Conservation (phyloP, 495 filamentous ascomycete genomes). For the Daldinia bambusicola region DNA sequence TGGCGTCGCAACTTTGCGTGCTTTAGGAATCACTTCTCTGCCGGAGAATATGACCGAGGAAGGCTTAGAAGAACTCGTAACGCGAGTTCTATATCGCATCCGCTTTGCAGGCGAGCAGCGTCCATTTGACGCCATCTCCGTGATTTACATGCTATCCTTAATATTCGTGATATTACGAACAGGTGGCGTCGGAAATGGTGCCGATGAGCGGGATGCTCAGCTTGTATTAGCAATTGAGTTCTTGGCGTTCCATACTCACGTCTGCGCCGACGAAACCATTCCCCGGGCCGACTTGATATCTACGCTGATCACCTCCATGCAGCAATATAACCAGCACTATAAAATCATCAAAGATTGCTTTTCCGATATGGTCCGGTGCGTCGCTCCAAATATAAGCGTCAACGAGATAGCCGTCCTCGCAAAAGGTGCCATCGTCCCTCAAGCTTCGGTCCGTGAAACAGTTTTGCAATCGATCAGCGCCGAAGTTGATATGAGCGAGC, state of each 20-base stretch:
- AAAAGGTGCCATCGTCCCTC: slow-evolving; percentile 77
- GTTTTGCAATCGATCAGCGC: slow-evolving; percentile 90
- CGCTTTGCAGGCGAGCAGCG: slow-evolving; percentile 91
- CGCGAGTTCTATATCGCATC: slow-evolving; percentile 88
- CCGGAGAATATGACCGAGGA: slow-evolving; percentile 77
- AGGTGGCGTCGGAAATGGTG: slow-evolving; percentile 76
- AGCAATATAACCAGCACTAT: slow-evolving; percentile 90
- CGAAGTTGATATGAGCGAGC: slow-evolving; percentile 88
- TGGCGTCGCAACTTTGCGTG: slow-evolving; percentile 84
- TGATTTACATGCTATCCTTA: slow-evolving; percentile 88
- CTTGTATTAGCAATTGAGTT: slow-evolving; percentile 91
- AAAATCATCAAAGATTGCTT: slow-evolving; percentile 93
- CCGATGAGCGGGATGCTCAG: slow-evolving; percentile 87
- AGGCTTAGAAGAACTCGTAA: slow-evolving; percentile 84
- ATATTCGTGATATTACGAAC: slow-evolving; percentile 77
- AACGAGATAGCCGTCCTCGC: slow-evolving; percentile 77
- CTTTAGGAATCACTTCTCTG: slow-evolving; percentile 75
- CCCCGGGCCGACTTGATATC: slow-evolving; percentile 78
- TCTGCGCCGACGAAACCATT: slow-evolving; percentile 73
- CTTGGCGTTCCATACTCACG: slow-evolving; percentile 83
- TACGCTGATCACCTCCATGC: slow-evolving; percentile 81
- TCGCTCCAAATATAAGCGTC: slow-evolving; percentile 76
- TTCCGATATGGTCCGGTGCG: slow-evolving; percentile 79
- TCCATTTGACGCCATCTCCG: slow-evolving; percentile 84
- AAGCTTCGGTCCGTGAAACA: slow-evolving; percentile 82